Base-by-base conservation (phyloP, 805 yeast species). In the Pichia cabralensis region DNA sequence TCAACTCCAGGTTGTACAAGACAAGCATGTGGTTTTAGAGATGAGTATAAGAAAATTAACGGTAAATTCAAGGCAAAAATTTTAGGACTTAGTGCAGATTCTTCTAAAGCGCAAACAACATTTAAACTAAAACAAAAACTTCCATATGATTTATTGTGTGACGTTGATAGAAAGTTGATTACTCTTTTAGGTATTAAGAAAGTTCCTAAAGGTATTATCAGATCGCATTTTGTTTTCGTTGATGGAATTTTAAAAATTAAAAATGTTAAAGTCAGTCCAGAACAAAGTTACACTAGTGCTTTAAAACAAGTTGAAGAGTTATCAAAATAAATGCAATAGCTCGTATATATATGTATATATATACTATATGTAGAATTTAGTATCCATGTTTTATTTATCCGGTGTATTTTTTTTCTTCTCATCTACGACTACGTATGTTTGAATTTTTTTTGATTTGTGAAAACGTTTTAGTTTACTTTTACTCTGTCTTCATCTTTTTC, bases 1-100 rank as follows among this genome's bases (percentile, higher is more conserved):
- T 75, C 80, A 18, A 89, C 97, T 1, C 95, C 96, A 1, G 98
- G 98, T 3, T 92, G 98, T 58, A 89, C 98, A 1, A 72, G 85
- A 47, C 98, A 89, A 60, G 96, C 88, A 3, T 71, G 81, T 53
- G 96, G 96, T 0, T 92, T 80, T 55, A 76, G 92, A 47, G 77
- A 73, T 44, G 73, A 73, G 46, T 77, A 61, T 53, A 63, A 67
- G 3, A 62, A 67, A 27, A 69, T 81, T 48, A 28, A 33, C 8
- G n/a, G n/a, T n/a, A 25, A 63, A 30, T 60, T 69, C 25, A 69
- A 69, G 17, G 78, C 76, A 2, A 61, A 71, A 0, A 78, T 89
- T 2, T 76, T 70, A 47, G 98, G 98, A 0, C 55, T 89, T 32
- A 80, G 94, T 49, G 78, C 89, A 4, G 98, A 89, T 53, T 49